Conservation (phyloP, 257 asterid genomes). For the Nicotiana paniculata region DNA sequence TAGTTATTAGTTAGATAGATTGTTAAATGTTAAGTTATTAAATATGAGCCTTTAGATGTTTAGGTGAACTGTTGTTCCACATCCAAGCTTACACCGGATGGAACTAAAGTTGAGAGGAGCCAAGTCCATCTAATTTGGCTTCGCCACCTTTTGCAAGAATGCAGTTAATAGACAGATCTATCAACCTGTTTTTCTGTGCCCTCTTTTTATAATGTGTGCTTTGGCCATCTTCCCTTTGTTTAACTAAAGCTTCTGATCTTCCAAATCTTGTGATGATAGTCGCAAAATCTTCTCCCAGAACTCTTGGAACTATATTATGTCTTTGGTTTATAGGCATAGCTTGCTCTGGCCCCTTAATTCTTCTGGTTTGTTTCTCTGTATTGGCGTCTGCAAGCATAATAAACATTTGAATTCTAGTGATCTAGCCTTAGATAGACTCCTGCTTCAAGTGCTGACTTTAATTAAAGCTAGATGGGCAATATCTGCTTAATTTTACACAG, state of each 20-base stretch:
- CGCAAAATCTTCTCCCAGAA: background rate
- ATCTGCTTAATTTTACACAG: background rate
- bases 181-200: no score
- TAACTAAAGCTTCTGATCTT: background rate
- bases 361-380: background rate
- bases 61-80: background rate
- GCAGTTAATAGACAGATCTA: no score
- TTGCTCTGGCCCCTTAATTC: background rate
- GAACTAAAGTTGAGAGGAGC: no score
- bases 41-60: background rate
- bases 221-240: no score
- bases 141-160: no score
- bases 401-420: background rate
- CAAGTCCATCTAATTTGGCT: no score
- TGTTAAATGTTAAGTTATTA: background rate
- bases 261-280: background rate
- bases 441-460: no score
- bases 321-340: background rate
- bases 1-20: background rate
- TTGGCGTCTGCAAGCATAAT: background rate
- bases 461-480: background rate
- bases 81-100: background rate
- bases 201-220: no score
- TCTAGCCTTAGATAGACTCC: no score
- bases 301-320: background rate